Base-by-base conservation (phyloP, 129 eudicot species). In the Flaveria ramosissima region DNA sequence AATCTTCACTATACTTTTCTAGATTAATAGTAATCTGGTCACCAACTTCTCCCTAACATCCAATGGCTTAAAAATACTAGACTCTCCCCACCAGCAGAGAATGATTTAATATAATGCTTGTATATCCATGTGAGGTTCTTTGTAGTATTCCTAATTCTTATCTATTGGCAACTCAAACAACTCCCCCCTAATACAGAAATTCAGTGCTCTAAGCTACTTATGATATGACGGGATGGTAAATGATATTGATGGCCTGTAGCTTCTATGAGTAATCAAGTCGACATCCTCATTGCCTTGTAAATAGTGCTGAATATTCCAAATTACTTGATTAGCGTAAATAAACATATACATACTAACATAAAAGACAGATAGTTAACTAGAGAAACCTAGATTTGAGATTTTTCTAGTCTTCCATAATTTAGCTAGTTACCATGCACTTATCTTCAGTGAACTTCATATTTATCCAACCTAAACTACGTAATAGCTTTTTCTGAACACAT, bases 51-150 rank as follows among this genome's bases (percentile, higher is more conserved):
- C 52, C 27, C 46, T 26, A 53, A 53, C 61, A 53, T 53, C 61
- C 61, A 53, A 53, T 53, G 61, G 61, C 61, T 53, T 53, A 53
- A 53, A 53, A n/a, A 53, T 53, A 53, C 7, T 7, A 3, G 24
- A 17, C 24, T 7, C 9, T 53, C 61, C 6, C 61, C 61, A 53
- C 24, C 23, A 16, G 19, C 24, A 6, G 9, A 53, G 61, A 53
- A 17, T n/a, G 61, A 53, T 53, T 53, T 7, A 17, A 53, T 53
- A 53, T 7, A 53, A 53, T 53, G 61, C 24, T n/a, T 53, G 61
- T 53, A 53, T 53, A 53, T 75, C 79, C 79, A 75, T 20, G 62
- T 75, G 7, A 17, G 14, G 19, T 46, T 26, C 62, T 75, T 75
- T 75, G 79, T 75, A 26, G 1, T 27, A 26, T 62, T 62, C 15